Conservation (phyloP, 495 filamentous ascomycete species). For the Jackrogersella multiformis region DNA sequence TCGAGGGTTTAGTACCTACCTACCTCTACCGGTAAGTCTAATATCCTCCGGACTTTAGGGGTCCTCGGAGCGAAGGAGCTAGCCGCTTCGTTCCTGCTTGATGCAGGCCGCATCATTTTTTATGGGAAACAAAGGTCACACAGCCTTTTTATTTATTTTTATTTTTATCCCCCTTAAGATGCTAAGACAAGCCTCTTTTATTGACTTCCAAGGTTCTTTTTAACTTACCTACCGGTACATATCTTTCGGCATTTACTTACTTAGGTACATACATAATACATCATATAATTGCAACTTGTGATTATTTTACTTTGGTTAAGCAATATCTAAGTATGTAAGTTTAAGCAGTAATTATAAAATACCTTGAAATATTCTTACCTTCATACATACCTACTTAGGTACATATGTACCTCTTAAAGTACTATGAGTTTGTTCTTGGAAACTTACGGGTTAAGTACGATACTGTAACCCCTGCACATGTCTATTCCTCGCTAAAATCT, state of each 20-base stretch:
- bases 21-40: too few species aligned
- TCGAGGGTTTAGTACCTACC: too few species aligned
- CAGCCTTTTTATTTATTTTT: not conserved
- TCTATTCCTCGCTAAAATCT: slow-evolving; percentile 21
- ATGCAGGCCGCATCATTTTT: not conserved
- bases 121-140: not conserved
- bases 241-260: not conserved
- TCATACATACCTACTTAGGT: too few species aligned
- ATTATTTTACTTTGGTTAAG: too few species aligned
- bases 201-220: too few species aligned
- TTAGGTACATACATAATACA: too few species aligned
- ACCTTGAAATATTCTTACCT: not conserved
- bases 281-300: too few species aligned
- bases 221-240: too few species aligned
- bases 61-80: too few species aligned
- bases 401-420: not conserved
- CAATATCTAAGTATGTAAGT: too few species aligned
- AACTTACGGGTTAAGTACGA: not conserved
- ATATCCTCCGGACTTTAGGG: slow-evolving; percentile 1
- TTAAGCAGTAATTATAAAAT: not conserved
- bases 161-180: too few species aligned
- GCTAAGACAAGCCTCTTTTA: slow-evolving; percentile 1
- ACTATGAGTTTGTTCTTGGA: slow-evolving; percentile 15
- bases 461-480: slow-evolving; percentile 24
- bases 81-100: not conserved